A percentile compares a stretch with the other conserved stretches of the same genome.
These are phyloP conservation scores for Prunella vulgaris DNA, from an alignment of 257 asterid species.

Conservation along the genomic window DNA sequence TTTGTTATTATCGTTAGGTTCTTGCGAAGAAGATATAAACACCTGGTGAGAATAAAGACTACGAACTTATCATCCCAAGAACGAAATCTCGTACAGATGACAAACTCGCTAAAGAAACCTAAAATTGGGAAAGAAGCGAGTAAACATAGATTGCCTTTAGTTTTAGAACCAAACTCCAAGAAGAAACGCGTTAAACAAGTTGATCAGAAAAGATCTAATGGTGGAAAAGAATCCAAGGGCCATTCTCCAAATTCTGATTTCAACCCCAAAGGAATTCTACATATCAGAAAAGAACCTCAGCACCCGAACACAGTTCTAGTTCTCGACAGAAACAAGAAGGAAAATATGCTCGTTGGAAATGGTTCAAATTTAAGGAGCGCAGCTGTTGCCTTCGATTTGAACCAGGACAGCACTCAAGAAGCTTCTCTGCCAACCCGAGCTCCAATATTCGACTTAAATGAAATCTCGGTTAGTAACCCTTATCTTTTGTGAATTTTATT, in stretches of 20 bases:
- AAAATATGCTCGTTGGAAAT: slow-evolving; percentile 31
- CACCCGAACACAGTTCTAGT: slow-evolving; percentile 1
- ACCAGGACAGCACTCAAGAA: slow-evolving; percentile 44
- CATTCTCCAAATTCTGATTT: slow-evolving; percentile 21
- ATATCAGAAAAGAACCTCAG: slow-evolving; percentile 27
- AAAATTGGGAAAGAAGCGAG: slow-evolving; percentile 31
- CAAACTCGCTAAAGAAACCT: slow-evolving; percentile 22
- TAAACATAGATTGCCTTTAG: slow-evolving; percentile 34
- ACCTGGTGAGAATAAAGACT: slow-evolving; percentile 41
- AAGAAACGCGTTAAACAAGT: slow-evolving; percentile 34
- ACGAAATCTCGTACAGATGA: slow-evolving; percentile 16
- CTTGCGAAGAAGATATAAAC: slow-evolving; percentile 43
- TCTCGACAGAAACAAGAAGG: slow-evolving; percentile 38
- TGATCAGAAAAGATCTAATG: slow-evolving; percentile 20
- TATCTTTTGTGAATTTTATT: not conserved
- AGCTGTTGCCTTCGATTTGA: slow-evolving; percentile 46
- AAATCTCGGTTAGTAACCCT: slow-evolving; percentile 56
- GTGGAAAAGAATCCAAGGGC: slow-evolving; percentile 27
- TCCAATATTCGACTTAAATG: slow-evolving; percentile 78
- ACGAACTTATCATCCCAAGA: slow-evolving; percentile 23
- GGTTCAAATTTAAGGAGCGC: slow-evolving; percentile 25
- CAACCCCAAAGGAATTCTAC: slow-evolving; percentile 35
- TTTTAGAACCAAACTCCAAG: slow-evolving; percentile 33
- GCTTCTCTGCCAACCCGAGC: slow-evolving; percentile 43
- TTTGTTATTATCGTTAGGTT: slow-evolving; percentile 37